These are phyloP conservation scores for Salix suchowensis DNA, from an alignment of 345 rosid genomes.

Conservation along the genomic window DNA sequence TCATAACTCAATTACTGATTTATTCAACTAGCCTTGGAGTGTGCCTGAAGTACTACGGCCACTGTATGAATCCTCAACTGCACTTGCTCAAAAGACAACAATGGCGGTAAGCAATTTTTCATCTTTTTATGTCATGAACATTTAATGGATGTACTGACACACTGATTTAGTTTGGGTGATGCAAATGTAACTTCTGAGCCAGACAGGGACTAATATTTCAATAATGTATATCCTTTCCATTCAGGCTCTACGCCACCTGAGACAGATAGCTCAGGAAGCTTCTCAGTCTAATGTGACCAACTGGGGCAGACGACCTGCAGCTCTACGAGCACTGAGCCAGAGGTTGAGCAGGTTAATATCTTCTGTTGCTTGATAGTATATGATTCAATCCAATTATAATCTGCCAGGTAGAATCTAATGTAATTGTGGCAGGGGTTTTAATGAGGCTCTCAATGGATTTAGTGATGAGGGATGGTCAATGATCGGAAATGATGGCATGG, in stretches of 20 bases:
- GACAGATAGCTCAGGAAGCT: conserved; percentile 91
- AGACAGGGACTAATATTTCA: neutral
- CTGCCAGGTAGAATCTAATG: conserved; percentile 9
- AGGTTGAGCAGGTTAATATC: conserved; percentile 82
- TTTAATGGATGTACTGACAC: neutral
- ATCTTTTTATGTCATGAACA: neutral
- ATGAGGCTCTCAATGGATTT: conserved; percentile 94
- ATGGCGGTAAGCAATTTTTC: conserved; percentile 61
- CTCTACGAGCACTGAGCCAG: conserved; percentile 86
- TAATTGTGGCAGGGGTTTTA: conserved; percentile 65
- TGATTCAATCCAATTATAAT: neutral
- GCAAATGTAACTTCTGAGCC: neutral
- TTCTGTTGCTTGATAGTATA: conserved; percentile 2
- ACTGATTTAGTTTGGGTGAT: neutral
- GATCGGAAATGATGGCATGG: conserved; percentile 90
- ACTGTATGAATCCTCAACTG: conserved; percentile 85
- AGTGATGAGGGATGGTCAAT: conserved; percentile 96
- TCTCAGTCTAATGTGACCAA: conserved; percentile 75
- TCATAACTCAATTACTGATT: conserved; percentile 18
- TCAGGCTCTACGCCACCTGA: conserved; percentile 88
- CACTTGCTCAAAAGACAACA: conserved; percentile 95
- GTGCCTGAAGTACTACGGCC: conserved; percentile 99
- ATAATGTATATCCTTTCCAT: conserved; percentile 6
- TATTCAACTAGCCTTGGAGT: conserved; percentile 72
- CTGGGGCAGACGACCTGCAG: conserved; percentile 97